Conservation (phyloP, 2,329 filamentous ascomycete species). For the Whalleya microplaca region DNA sequence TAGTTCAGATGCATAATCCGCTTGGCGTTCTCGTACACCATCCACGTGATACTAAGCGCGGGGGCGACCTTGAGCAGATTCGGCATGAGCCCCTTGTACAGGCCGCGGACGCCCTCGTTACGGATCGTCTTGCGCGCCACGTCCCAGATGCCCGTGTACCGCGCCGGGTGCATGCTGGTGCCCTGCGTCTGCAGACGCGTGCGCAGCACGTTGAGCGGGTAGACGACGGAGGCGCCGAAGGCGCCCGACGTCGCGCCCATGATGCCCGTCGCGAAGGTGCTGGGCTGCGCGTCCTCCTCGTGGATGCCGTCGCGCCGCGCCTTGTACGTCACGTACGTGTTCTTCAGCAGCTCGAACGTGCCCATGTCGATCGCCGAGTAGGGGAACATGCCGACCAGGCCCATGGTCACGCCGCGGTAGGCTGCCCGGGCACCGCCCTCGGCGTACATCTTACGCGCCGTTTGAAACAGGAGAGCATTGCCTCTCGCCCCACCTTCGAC, state of each 20-base stretch:
- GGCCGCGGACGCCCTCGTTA: slow-evolving; percentile 79
- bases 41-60: slow-evolving; percentile 92
- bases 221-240: slow-evolving; percentile 90
- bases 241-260: slow-evolving; percentile 93
- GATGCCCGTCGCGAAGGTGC: slow-evolving; percentile 81
- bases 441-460: slow-evolving; percentile 83
- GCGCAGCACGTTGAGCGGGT: slow-evolving; percentile 90
- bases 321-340: slow-evolving; percentile 69
- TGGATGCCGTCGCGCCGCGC: slow-evolving; percentile 71
- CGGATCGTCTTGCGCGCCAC: slow-evolving; percentile 82
- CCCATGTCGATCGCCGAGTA: slow-evolving; percentile 97
- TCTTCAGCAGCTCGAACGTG: slow-evolving; percentile 92
- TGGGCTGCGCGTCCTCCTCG: slow-evolving; percentile 81
- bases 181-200: slow-evolving; percentile 94
- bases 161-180: slow-evolving; percentile 85
- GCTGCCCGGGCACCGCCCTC: slow-evolving; percentile 75
- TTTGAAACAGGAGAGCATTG: slow-evolving; percentile 79
- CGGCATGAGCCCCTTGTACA: slow-evolving; percentile 94
- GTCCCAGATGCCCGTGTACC: slow-evolving; percentile 89
- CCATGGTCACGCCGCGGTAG: slow-evolving; percentile 93
- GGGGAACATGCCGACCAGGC: slow-evolving; percentile 93
- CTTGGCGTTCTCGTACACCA: slow-evolving; percentile 92
- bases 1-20: slow-evolving; percentile 62
- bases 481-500: slow-evolving; percentile 84
- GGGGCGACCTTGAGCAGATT: slow-evolving; percentile 96